A percentile compares a stretch with the other conserved stretches of the same genome.
Conservation (phyloP, 2,329 filamentous ascomycete species). For the Hypomyces perniciosus region DNA sequence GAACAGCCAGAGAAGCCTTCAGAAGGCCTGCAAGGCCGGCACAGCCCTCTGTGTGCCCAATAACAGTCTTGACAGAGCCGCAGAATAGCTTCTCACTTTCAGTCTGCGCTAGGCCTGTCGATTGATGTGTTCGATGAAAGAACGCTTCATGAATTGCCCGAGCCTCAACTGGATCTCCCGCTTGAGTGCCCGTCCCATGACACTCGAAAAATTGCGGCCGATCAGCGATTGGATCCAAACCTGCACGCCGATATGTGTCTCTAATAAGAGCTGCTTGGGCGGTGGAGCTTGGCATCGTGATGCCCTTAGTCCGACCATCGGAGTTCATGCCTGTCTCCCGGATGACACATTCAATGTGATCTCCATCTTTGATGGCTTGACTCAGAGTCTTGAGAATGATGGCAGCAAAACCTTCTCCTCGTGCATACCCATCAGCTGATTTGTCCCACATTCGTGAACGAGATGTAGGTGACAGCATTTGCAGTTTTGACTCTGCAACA, state of each 20-base stretch:
- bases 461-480: no score
- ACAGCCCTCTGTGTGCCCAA: no score
- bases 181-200: constrained; percentile 16
- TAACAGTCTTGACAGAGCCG: no score
- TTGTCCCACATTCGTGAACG: no score
- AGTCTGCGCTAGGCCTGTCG: no score
- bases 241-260: background rate
- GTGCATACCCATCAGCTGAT: constrained; percentile 42
- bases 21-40: no score
- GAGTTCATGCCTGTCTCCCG: constrained; percentile 29
- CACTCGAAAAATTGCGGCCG: constrained; percentile 3
- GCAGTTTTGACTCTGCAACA: no score
- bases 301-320: constrained; percentile 37
- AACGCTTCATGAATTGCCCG: no score
- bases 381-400: constrained; percentile 40
- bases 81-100: no score
- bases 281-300: constrained; percentile 24
- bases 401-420: constrained; percentile 32
- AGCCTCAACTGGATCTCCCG: constrained; percentile 15
- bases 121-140: no score
- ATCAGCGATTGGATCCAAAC: background rate
- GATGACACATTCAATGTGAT: constrained; percentile 32
- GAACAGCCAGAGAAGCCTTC: no score
- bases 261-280: constrained; percentile 21
- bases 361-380: constrained; percentile 36